Evolutionary conservation across 2,329 filamentous ascomycete genomes (phyloP), one percentile per base, ranked within the genome.

Genomic region (Aspergillus piperis): DNA sequence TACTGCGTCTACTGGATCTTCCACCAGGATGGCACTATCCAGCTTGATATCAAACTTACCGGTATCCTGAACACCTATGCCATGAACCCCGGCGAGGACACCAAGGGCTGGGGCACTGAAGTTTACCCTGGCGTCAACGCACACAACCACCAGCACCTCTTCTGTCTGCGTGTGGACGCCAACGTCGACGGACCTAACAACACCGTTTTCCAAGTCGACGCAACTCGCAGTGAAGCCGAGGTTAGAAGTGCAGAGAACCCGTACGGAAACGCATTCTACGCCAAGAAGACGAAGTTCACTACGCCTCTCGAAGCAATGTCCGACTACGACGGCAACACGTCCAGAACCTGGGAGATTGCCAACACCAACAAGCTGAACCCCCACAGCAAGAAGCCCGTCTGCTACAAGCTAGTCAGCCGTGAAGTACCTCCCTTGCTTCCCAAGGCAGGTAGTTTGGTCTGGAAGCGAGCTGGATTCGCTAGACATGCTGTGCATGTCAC

Each of bases 141-240:
- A 0, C 93, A 96, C 79, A 96, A 96, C 80, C 93, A 97, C 76
- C 92, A 97, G 77, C 93, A 97, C 75, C 84, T 97, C 32, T 97
- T 97, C 85, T 96, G 92, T 73, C 81, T 97, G 47, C 90, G 93
- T 44, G 81, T 96, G 47, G 90, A 97, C 73, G 86, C 92, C 32
- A 95, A 94, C 71, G 85, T 97, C 58, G 93, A 96, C 72, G 93
- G 93, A 0, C 86, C 88, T 1, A 84, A 88, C 64, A 97, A 97
- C 75, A 93, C 92, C 0, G 83, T 96, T 61, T 94, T 92, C 81
- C 86, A 93, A 77, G 88, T 89, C 11, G 93, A 97, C 68, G 89
- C 91, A 0, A 83, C 87, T 1, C 81, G 83, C 1, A 88, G 88
- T 0, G 83, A 89, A 0, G 91, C 86, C 0, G 88, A 90, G 5